Conservation (phyloP, 495 filamentous ascomycete species). For the Oidiodendron maius region DNA sequence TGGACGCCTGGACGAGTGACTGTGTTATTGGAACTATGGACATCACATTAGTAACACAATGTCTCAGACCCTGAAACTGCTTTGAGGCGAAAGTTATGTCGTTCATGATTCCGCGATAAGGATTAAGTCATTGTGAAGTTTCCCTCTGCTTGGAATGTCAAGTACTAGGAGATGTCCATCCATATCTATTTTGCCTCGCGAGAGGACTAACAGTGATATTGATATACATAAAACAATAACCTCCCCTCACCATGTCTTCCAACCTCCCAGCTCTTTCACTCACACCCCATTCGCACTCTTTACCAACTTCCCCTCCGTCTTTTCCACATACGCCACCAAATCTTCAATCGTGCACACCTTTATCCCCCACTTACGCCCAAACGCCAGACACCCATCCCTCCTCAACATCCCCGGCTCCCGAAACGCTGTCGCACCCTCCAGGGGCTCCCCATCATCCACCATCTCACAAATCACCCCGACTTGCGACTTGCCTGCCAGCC, state of each 20-base stretch:
- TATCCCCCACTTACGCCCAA: slow-evolving; percentile 83
- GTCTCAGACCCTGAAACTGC: too few species aligned
- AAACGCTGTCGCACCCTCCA: slow-evolving; percentile 46
- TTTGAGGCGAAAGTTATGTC: too few species aligned
- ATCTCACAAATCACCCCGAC: slow-evolving; percentile 84
- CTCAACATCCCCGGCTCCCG: slow-evolving; percentile 82
- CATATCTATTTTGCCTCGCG: too few species aligned
- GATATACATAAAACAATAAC: too few species aligned
- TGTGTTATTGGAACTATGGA: too few species aligned
- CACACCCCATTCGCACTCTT: slow-evolving; percentile 13
- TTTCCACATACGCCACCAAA: slow-evolving; percentile 73
- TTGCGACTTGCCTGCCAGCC: slow-evolving; percentile 64
- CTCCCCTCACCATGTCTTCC: not conserved
- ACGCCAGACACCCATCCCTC: slow-evolving; percentile 80
- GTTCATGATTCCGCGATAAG: too few species aligned
- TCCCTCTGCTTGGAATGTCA: too few species aligned
- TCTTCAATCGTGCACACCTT: slow-evolving; percentile 95
- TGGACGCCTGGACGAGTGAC: too few species aligned
- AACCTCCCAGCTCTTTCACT: not conserved
- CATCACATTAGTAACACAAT: too few species aligned
- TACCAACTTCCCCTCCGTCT: slow-evolving; percentile 45
- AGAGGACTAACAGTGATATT: too few species aligned
- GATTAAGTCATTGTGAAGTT: too few species aligned
- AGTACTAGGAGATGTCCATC: too few species aligned
- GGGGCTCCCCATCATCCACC: slow-evolving; percentile 69